These are phyloP conservation scores for Acorus gramineus DNA, from an alignment of 106 monocot genomes.

Conservation along the genomic window DNA sequence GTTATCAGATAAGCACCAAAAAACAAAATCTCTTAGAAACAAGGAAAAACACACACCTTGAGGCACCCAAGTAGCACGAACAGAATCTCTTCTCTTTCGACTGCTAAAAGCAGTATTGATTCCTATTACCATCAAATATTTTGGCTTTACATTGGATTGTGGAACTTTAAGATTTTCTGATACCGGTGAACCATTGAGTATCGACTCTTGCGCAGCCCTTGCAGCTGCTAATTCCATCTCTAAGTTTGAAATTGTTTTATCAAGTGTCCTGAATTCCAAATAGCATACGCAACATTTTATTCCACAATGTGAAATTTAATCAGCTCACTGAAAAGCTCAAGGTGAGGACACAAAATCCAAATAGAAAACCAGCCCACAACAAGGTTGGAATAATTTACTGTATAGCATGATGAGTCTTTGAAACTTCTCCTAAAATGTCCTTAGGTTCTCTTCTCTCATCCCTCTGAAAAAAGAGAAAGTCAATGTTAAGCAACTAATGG, in stretches of 20 bases:
- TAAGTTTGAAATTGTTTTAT: conserved; percentile 88
- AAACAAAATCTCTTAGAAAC: background rate
- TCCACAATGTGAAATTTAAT: no score
- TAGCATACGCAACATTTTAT: background rate
- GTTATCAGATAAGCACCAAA: no score
- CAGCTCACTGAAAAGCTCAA: no score
- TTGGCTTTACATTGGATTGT: conserved; percentile 22
- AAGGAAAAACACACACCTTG: conserved; percentile 40
- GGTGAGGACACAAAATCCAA: background rate
- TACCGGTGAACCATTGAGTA: conserved; percentile 48
- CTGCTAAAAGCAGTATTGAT: conserved; percentile 97
- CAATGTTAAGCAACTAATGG: no score
- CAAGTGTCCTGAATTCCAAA: conserved; percentile 43
- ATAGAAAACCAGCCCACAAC: background rate
- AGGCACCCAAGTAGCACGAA: conserved; percentile 92
- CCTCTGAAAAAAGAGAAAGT: conserved; percentile 14
- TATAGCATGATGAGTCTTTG: conserved; percentile 38
- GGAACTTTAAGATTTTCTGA: conserved; percentile 29
- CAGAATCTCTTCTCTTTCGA: conserved; percentile 88
- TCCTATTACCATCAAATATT: conserved; percentile 84
- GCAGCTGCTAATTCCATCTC: conserved; percentile 82
- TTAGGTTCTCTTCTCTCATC: conserved; percentile 13
- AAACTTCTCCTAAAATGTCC: conserved; percentile 28
- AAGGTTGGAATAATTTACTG: conserved; percentile 23
- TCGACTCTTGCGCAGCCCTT: conserved; percentile 59